Evolutionary conservation across 495 filamentous ascomycete genomes (phyloP).

Genomic region (Penicillium waksmanii): DNA sequence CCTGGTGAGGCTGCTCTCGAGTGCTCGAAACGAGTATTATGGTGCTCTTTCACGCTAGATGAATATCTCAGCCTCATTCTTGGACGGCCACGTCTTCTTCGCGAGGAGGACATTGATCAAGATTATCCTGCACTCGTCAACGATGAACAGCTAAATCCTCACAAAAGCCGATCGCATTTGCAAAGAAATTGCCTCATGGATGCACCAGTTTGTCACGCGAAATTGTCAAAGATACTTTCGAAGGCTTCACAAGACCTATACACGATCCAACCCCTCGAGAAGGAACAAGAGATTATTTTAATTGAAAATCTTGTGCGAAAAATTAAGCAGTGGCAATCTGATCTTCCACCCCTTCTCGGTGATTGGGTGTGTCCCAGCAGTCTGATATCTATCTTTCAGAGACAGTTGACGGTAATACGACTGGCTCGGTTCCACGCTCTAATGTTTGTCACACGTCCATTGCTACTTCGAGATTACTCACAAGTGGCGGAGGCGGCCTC

Average conservation of each 20-base stretch:
- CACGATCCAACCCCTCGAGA: constrained; percentile 16
- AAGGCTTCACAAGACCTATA: constrained; percentile 31
- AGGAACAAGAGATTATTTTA: constrained; percentile 19
- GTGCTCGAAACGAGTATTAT: constrained; percentile 31
- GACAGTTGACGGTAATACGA: constrained; percentile 31
- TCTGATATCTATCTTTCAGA: constrained; percentile 27
- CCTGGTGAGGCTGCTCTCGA: constrained; percentile 14
- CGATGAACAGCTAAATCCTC: constrained; percentile 21
- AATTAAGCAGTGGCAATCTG: constrained; percentile 29
- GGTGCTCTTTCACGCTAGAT: constrained; percentile 37
- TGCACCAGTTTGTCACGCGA: constrained; percentile 30
- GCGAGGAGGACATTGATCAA: constrained; percentile 33
- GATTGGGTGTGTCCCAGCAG: constrained; percentile 32
- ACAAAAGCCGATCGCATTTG: background rate
- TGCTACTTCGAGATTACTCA: constrained; percentile 30
- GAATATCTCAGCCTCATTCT: constrained; percentile 37
- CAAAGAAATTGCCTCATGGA: constrained; percentile 35
- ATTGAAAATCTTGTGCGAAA: constrained; percentile 17
- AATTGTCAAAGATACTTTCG: constrained; percentile 29
- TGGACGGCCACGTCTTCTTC: constrained; percentile 31
- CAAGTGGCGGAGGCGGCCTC: constrained; percentile 9
- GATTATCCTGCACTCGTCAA: constrained; percentile 29
- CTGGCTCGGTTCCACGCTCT: constrained; percentile 31
- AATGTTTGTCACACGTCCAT: constrained; percentile 33
- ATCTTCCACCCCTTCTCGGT: constrained; percentile 26